Evolutionary conservation across 257 asterid species (phyloP), one percentile per base, ranked within the genome.

Genomic region (Anisodus tanguticus): DNA sequence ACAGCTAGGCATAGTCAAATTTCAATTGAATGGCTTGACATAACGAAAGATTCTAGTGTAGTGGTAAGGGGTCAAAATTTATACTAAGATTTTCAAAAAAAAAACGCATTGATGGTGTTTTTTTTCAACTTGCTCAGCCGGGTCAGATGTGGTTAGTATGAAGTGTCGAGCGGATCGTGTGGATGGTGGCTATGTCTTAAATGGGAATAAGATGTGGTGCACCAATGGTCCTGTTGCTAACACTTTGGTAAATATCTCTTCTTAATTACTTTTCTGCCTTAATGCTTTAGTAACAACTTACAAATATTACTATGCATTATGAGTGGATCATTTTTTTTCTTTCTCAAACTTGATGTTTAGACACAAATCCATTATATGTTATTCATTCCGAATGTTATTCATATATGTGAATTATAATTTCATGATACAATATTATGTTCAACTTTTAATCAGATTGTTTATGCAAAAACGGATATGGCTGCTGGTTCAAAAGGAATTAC

Each of bases 191-290:
- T 97, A 92, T 85, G 83, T 94, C 86, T 87, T 97, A 43, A 97
- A 95, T 84, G 99, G 99, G 86, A 97, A 94, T 88, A 97, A 97
- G 90, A 97, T 97, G 99, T 97, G 98, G 99, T 97, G 99, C 93
- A 97, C 99, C 60, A 97, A 97, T 88, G 99, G 99, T 78, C 97
- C 98, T 57, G 79, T 83, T 84, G 98, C 99, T 81, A 91, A 92
- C 87, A 95, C 98, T 81, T 91, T 97, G 95, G 99, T 97, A 93
- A 68, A 17, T 70, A 51, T 51, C 0, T 51, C 15, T 13, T 74
- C 19, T 74, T 39, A 5, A 9, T 69, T 45, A 70, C 37, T 62
- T 6, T 8, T 70, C 13, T 41, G 8, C 22, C 7, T 16, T 59
- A 5, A 59, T 59, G 1, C 26, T 59, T 59, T 6, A 59, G 64